Evolutionary conservation across 2,329 filamentous ascomycete genomes (phyloP).

Genomic region (Graphiopsis chlorocephala): DNA sequence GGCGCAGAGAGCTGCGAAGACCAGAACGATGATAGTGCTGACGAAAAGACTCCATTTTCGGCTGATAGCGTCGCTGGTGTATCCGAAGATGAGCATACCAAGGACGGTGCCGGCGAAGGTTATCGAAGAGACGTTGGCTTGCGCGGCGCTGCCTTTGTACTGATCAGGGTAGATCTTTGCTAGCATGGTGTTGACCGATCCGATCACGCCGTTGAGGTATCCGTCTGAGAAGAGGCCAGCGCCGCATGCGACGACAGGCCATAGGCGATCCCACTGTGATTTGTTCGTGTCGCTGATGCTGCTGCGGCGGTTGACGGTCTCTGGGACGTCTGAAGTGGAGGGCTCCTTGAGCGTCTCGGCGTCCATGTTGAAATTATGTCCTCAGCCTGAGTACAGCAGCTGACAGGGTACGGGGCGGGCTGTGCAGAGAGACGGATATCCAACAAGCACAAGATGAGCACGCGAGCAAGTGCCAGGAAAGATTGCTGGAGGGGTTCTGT

Average conservation of each 20-base stretch:
- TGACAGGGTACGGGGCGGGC: not conserved
- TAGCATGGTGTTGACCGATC: conserved; percentile 79
- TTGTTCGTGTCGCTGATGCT: conserved; percentile 23
- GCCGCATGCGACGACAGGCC: conserved; percentile 82
- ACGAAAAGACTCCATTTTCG: conserved; percentile 76
- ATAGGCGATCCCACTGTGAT: conserved; percentile 50
- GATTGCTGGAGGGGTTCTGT: not conserved
- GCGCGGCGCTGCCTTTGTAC: conserved; percentile 68
- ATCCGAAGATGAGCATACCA: conserved; percentile 78
- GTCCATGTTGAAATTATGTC: not conserved
- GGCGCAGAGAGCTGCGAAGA: conserved; percentile 78
- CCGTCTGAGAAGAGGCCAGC: conserved; percentile 89
- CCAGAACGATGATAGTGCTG: conserved; percentile 77
- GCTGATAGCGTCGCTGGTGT: conserved; percentile 78
- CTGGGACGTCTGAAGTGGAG: not conserved
- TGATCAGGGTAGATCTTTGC: conserved; percentile 62
- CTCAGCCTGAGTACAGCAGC: not conserved
- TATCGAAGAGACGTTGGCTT: conserved; percentile 74
- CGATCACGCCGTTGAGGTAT: conserved; percentile 89
- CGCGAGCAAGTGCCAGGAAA: not conserved
- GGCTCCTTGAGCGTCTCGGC: not conserved
- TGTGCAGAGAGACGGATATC: not conserved
- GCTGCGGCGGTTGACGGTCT: not conserved
- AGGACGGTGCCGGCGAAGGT: conserved; percentile 78
- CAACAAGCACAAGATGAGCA: not conserved